Conservation (phyloP, 345 rosid species). For the Pistacia integerrima region DNA sequence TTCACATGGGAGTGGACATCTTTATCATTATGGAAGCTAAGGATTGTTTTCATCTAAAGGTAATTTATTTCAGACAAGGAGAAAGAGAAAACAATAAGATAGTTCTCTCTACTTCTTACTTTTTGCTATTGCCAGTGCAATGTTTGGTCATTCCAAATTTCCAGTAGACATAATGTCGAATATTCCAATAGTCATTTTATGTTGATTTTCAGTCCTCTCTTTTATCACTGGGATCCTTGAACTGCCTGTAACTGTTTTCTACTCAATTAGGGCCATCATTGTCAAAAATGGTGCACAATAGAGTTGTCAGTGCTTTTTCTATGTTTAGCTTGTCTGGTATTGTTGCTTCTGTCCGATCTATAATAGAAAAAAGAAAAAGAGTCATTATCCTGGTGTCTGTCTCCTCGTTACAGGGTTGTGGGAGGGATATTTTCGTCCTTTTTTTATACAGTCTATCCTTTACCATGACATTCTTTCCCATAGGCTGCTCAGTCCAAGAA, state of each 20-base stretch:
- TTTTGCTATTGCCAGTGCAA: not conserved
- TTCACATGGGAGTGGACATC: not conserved
- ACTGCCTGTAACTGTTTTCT: not conserved
- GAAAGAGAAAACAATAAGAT: not conserved
- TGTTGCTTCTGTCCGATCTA: not conserved
- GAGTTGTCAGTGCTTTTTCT: not conserved
- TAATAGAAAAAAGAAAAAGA: not conserved
- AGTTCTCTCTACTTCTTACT: not conserved
- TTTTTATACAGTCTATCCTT: not conserved
- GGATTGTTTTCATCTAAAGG: not conserved
- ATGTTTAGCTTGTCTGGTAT: not conserved
- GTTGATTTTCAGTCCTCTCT: not conserved
- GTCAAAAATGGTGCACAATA: not conserved
- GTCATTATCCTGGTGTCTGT: not conserved
- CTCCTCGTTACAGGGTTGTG: not conserved
- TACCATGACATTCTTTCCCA: not conserved
- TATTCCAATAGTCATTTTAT: not conserved
- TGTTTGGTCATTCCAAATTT: not conserved
- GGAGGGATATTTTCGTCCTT: not conserved
- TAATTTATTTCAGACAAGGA: not conserved
- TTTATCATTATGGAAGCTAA: not conserved
- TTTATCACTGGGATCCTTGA: not conserved
- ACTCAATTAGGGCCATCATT: not conserved
- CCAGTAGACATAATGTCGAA: not conserved
- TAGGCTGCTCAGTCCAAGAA: not conserved